These are phyloP conservation scores for Fusarium poae DNA, from an alignment of 2,329 filamentous ascomycete genomes.

Conservation along the genomic window DNA sequence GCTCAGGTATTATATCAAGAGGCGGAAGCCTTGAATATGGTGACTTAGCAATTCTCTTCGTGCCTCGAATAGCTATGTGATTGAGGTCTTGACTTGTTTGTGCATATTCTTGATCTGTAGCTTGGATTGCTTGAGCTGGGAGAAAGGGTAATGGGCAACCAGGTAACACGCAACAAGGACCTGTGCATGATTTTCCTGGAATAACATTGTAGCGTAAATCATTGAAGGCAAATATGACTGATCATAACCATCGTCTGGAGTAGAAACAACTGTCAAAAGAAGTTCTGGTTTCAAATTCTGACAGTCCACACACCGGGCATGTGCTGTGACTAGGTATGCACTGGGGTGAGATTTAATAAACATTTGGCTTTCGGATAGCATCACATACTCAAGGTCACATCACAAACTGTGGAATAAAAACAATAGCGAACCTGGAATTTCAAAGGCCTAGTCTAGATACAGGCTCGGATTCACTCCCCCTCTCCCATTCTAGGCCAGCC, in stretches of 20 bases:
- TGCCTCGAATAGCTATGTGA: not conserved
- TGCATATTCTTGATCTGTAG: not conserved
- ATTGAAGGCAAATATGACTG: not conserved
- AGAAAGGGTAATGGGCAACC: not conserved
- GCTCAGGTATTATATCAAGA: constrained; percentile 22
- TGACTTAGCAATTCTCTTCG: constrained; percentile 1
- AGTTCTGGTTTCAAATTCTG: not conserved
- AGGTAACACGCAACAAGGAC: not conserved
- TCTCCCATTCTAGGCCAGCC: constrained; percentile 34
- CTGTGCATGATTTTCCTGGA: not conserved
- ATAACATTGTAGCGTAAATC: not conserved
- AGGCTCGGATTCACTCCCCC: constrained; percentile 33
- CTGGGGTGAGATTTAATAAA: not conserved
- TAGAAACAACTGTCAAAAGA: not conserved
- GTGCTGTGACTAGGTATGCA: not conserved
- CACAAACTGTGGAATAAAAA: not conserved
- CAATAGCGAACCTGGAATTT: constrained; percentile 38
- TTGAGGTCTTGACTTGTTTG: not conserved
- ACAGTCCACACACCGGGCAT: not conserved
- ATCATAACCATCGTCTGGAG: not conserved
- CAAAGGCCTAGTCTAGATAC: constrained; percentile 46
- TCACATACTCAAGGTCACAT: not conserved
- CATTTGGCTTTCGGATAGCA: not conserved
- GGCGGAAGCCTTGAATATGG: constrained; percentile 3
- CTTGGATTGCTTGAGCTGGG: not conserved